Base-by-base conservation (phyloP, 306 rosid genomes). In the Lathyrus tuberosus region DNA sequence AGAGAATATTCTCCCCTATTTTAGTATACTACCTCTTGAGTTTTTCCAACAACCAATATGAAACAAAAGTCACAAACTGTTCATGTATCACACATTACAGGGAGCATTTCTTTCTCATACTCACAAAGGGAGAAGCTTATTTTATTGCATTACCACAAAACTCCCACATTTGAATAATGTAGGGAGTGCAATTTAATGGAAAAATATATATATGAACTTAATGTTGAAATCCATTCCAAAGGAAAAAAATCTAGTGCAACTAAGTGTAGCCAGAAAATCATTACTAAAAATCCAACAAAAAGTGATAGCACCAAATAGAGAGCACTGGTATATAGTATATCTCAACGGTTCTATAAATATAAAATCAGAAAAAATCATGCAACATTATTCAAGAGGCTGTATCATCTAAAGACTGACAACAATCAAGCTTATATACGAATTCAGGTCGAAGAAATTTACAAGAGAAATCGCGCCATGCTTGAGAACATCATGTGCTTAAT, bases 371-470 rank as follows among this genome's bases (percentile, higher is more conserved):
- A 84, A 89, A 91, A 91, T 87, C 85, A 84, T 85, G 81, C 90
- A 82, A 84, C 89, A 83, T 87, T 89, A 87, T 89, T 89, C 77
- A 77, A 83, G 85, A 88, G 85, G 80, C 73, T 85, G 84, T 72
- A 81, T 70, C 84, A 83, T 83, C 84, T 76, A 57, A 86, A 79
- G 82, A 77, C 75, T 74, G 78, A 76, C 52, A 83, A 89, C 58
- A 82, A 89, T 82, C 88, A 90, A 89, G 85, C 88, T 84, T 79
- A 28, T 78, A 76, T 88, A 87, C 86, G 47, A 78, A 78, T 70
- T 52, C 70, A 76, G 81, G 81, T 78, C 77, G 77, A 79, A 78
- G 80, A 88, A 82, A 83, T 88, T 82, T 90, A 92, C 96, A 92
- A 84, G 82, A 80, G 81, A 74, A 78, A 58, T 80, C 64, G 69